Evolutionary conservation across 169 alveolate species (phyloP).

Genomic region (Plasmodium blacklocki): DNA sequence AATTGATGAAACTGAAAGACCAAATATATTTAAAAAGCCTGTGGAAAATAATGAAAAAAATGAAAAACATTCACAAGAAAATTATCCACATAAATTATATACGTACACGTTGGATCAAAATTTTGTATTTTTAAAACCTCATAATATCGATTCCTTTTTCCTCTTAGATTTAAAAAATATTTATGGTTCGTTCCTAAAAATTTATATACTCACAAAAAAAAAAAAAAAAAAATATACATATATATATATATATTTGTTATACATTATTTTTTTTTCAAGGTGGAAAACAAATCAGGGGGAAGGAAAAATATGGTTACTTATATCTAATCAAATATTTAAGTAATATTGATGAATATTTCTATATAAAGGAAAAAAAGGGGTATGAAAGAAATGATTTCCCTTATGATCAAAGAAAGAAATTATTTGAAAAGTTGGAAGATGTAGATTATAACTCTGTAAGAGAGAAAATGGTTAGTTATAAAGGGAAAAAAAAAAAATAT

Average conservation of each 20-base stretch:
- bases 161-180: constrained; percentile 19
- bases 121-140: constrained; percentile 18
- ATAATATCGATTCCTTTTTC: constrained; percentile 23
- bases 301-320: constrained; percentile 26
- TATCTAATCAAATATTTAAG: constrained; percentile 21
- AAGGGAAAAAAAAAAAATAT: not conserved
- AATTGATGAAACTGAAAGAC: not conserved
- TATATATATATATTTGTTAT: constrained; percentile 3
- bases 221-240: no score
- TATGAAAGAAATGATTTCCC: not conserved
- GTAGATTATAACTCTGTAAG: constrained; percentile 30
- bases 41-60: not conserved
- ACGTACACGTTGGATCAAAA: not conserved
- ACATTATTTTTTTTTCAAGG: not conserved
- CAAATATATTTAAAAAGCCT: no score
- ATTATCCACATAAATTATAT: not conserved
- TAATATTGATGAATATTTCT: not conserved
- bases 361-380: constrained; percentile 4
- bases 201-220: not conserved
- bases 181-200: constrained; percentile 8
- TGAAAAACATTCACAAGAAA: not conserved
- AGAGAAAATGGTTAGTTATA: constrained; percentile 44
- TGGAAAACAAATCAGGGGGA: constrained; percentile 18
- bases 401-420: constrained; percentile 33
- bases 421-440: constrained; percentile 21